Conservation (phyloP, 139 green algal species). For the Coccomyxa sp. region DNA sequence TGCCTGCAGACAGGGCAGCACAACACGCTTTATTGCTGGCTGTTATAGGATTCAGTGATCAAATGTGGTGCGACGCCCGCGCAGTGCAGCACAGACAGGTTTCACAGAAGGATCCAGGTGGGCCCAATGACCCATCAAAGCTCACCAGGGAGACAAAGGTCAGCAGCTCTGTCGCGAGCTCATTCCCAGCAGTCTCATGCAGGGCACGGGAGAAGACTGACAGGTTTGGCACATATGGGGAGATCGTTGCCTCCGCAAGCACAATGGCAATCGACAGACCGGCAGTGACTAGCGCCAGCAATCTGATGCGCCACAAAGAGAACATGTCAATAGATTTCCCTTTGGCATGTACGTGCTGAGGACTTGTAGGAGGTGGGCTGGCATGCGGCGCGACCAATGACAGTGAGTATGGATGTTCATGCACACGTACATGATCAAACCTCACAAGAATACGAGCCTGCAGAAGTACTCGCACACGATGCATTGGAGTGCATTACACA, state of each 20-base stretch:
- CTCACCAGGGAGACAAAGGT: slow-evolving; percentile 35
- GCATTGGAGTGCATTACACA: background rate
- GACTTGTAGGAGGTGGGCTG: too few species aligned
- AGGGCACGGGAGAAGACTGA: slow-evolving; percentile 32
- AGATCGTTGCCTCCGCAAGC: slow-evolving; percentile 49
- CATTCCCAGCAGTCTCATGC: slow-evolving; percentile 7
- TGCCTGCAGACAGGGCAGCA: background rate
- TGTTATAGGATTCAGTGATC: background rate
- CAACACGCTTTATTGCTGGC: too few species aligned
- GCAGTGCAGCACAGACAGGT: background rate
- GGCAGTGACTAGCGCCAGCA: slow-evolving; percentile 23
- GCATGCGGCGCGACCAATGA: too few species aligned
- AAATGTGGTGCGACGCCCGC: background rate
- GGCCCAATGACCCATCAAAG: too few species aligned
- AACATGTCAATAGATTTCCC: too few species aligned
- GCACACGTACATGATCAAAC: too few species aligned
- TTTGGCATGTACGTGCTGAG: too few species aligned
- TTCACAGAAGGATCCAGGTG: background rate
- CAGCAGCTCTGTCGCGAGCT: slow-evolving; percentile 19
- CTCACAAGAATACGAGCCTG: too few species aligned
- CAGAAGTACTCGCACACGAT: too few species aligned
- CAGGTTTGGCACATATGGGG: slow-evolving; percentile 37
- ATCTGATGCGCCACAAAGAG: background rate
- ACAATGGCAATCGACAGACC: slow-evolving; percentile 36
- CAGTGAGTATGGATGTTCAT: too few species aligned